These are phyloP conservation scores for Boehmeria nivea DNA, from an alignment of 306 rosid species.

Conservation along the genomic window DNA sequence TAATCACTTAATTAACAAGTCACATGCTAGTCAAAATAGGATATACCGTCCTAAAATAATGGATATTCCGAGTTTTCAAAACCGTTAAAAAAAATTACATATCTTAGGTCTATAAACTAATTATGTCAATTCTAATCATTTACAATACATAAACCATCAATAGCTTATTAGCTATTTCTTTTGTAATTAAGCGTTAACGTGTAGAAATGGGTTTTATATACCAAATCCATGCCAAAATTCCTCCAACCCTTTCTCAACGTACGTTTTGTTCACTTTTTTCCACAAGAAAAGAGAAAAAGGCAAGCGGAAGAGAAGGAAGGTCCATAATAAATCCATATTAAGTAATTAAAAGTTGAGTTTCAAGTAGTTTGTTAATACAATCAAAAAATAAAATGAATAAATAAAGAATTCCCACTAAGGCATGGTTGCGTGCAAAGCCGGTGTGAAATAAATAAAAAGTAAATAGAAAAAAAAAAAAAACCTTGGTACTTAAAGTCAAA, in stretches of 20 bases:
- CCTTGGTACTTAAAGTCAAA: background rate
- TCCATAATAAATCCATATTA: background rate
- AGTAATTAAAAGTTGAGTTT: background rate
- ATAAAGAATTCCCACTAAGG: background rate
- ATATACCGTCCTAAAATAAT: background rate
- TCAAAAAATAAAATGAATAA: background rate
- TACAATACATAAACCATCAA: background rate
- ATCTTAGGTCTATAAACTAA: background rate
- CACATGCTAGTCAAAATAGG: background rate
- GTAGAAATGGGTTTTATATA: background rate
- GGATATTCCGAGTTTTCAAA: background rate
- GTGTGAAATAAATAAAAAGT: no score
- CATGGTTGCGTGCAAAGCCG: constrained; percentile 12
- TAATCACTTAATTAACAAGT: background rate
- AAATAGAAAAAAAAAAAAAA: background rate
- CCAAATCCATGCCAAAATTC: constrained; percentile 5
- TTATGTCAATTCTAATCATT: background rate
- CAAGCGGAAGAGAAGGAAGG: background rate
- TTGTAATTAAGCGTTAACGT: background rate
- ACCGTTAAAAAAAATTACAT: background rate
- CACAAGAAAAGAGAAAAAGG: background rate
- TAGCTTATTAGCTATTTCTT: background rate
- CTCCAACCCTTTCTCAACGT: background rate
- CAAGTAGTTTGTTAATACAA: background rate
- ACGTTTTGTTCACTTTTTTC: background rate